Percentiles rank a stretch among this genome's conserved stretches.
These are phyloP conservation scores for Fusarium sp. DNA, from an alignment of 2,329 filamentous ascomycete species.

Conservation along the genomic window DNA sequence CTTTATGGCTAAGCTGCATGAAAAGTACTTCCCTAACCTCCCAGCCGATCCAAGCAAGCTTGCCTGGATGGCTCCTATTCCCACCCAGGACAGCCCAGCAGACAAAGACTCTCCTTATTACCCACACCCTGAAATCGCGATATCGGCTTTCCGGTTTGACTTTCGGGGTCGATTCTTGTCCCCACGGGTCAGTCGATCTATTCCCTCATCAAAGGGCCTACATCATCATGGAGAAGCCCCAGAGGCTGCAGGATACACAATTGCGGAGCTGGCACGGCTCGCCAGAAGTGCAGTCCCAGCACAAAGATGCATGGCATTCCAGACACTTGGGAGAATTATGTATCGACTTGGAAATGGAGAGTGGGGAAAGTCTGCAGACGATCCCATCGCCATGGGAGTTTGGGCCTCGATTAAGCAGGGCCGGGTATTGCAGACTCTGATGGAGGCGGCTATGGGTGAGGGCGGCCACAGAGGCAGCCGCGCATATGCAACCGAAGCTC, in stretches of 20 bases:
- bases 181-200: constrained; percentile 77
- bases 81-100: constrained; percentile 71
- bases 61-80: constrained; percentile 87
- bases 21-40: constrained; percentile 93
- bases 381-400: constrained; percentile 79
- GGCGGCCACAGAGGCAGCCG: constrained; percentile 81
- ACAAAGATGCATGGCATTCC: constrained; percentile 91
- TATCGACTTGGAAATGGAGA: constrained; percentile 83
- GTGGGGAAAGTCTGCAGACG: constrained; percentile 70
- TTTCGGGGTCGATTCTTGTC: constrained; percentile 86
- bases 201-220: constrained; percentile 83
- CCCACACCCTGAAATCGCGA: constrained; percentile 78
- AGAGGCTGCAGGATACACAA: constrained; percentile 93
- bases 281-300: constrained; percentile 85
- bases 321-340: constrained; percentile 87
- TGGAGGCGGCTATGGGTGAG: constrained; percentile 78
- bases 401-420: constrained; percentile 85
- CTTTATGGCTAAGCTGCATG: constrained; percentile 86
- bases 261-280: constrained; percentile 85
- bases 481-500: constrained; percentile 87
- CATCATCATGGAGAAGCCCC: constrained; percentile 96
- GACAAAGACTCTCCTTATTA: constrained; percentile 84
- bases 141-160: constrained; percentile 87
- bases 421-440: constrained; percentile 79
- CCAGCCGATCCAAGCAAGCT: constrained; percentile 87